phyloP scores from a whole-genome alignment of 345 rosid genomes.

The Acer saccharum region DNA sequence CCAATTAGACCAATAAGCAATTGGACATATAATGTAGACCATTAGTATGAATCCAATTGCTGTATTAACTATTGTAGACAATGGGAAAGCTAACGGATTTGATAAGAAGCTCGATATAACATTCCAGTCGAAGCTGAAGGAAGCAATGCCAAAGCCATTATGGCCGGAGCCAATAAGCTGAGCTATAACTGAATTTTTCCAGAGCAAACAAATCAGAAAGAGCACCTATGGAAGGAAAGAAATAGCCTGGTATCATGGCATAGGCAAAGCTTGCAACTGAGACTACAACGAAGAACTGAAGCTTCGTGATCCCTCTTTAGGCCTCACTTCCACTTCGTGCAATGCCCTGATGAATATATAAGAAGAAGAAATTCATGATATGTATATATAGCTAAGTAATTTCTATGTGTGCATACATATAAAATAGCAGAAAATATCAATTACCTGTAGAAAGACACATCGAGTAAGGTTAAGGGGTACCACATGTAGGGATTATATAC shows the following conservation, averaged over 20 bases:
- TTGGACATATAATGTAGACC: constrained; percentile 21
- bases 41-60: constrained; percentile 22
- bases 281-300: constrained; percentile 30
- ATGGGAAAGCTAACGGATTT: constrained; percentile 8
- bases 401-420: no score
- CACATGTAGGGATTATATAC: constrained; percentile 36
- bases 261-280: constrained; percentile 30
- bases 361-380: no score
- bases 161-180: constrained; percentile 13
- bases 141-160: constrained; percentile 11
- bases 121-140: constrained; percentile 9
- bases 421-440: no score
- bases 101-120: not conserved
- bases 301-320: constrained; percentile 18
- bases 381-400: no score
- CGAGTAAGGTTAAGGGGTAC: constrained; percentile 31
- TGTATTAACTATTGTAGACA: constrained; percentile 15
- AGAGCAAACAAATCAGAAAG: constrained; percentile 25
- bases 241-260: constrained; percentile 28
- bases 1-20: constrained; percentile 24
- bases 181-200: constrained; percentile 3
- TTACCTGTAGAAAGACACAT: constrained; percentile 27
- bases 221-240: constrained; percentile 22
- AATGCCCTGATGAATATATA: constrained; percentile 26
- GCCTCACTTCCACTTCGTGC: constrained; percentile 27